Base-by-base conservation (phyloP, 495 filamentous ascomycete genomes). In the Penicillium roqueforti region DNA sequence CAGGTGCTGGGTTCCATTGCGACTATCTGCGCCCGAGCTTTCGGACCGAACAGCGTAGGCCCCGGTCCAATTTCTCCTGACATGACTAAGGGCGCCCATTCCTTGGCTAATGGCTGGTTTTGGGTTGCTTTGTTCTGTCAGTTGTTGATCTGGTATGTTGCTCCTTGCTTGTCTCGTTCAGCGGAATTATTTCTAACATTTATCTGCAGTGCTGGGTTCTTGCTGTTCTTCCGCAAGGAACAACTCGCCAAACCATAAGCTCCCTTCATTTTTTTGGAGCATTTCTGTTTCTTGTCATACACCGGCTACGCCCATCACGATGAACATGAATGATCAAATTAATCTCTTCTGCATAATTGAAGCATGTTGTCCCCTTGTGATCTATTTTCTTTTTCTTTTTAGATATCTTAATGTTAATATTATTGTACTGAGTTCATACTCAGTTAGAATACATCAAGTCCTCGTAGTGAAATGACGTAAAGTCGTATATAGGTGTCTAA, bases 171-270 rank as follows among this genome's bases (percentile, higher is more conserved):
- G 7, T 0, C 22, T 18, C 10, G 10, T 7, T 8, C n/a, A n/a
- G 11, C n/a, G 11, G 18, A 36, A 38, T 37, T n/a, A 42, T 16
- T n/a, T 9, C 56, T 59, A 58, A 58, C 38, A 36, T 38, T 3
- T 41, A 19, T 53, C 23, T 44, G 4, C 40, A 72, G 79, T 57
- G 67, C 81, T 41, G 84, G 85, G 0, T 88, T 84, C 71, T 76
- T 85, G 41, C 71, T 79, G 65, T 87, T 86, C 71, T 88, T 87
- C 76, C 72, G 84, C 36, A 87, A 85, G 73, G 84, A 86, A 67
- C 84, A 87, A 65, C 75, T 86, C 44, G 72, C 71, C 43, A 87
- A 87, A 71, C 83, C 83, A 28, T 83, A 65, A 61, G 31, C 36
- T 25, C 23, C 9, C 6, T 31, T 32, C 11, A 13, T 1, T 22